Evolutionary conservation across 2,329 filamentous ascomycete species (phyloP).

Genomic region (Fusarium sp.): DNA sequence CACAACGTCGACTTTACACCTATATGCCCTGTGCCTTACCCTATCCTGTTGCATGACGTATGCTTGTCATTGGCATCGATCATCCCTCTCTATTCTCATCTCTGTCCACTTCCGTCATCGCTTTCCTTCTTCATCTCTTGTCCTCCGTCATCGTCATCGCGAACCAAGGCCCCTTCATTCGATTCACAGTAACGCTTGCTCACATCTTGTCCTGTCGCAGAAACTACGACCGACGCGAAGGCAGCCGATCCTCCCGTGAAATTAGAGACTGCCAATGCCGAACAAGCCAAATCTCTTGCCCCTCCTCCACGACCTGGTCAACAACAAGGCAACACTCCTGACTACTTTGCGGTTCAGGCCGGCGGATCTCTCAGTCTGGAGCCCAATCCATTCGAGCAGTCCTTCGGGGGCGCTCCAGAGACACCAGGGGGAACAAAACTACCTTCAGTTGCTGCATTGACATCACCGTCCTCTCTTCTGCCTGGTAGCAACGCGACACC

Average conservation of each 20-base stretch:
- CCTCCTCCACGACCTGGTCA: constrained; percentile 74
- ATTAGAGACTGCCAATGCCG: constrained; percentile 63
- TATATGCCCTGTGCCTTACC: neutral
- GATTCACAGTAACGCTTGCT: constrained; percentile 29
- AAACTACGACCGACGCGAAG: constrained; percentile 57
- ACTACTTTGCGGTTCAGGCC: constrained; percentile 73
- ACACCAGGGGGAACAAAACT: constrained; percentile 86
- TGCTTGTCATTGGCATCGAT: constrained; percentile 33
- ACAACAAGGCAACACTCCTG: constrained; percentile 62
- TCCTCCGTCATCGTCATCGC: constrained; percentile 23
- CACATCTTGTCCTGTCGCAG: constrained; percentile 45
- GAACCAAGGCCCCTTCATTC: constrained; percentile 16
- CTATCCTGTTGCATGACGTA: constrained; percentile 39
- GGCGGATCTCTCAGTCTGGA: constrained; percentile 74
- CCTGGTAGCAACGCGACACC: constrained; percentile 77
- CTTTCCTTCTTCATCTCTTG: constrained; percentile 20
- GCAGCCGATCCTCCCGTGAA: constrained; percentile 55
- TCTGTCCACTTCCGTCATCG: constrained; percentile 29
- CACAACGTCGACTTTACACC: neutral
- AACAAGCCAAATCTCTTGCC: constrained; percentile 71
- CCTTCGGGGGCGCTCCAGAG: constrained; percentile 78
- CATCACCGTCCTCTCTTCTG: constrained; percentile 85
- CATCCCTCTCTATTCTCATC: constrained; percentile 14
- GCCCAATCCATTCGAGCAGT: constrained; percentile 97
- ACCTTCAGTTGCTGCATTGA: constrained; percentile 88